These are phyloP conservation scores for Salvia miltiorrhiza DNA, from an alignment of 257 asterid species.

Conservation along the genomic window DNA sequence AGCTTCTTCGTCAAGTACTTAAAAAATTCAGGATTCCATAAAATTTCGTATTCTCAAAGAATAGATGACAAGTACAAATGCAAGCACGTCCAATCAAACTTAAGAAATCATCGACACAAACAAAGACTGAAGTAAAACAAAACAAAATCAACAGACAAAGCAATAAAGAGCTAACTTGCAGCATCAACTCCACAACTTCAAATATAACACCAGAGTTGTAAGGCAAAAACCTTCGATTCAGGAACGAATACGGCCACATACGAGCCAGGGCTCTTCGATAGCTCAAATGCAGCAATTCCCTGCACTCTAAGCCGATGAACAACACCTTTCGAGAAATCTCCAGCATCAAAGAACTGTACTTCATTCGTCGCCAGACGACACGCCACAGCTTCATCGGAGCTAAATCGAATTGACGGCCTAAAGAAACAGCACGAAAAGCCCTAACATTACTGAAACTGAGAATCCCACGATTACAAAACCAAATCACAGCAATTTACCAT, in stretches of 20 bases:
- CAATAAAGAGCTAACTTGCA: not conserved
- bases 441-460: slow-evolving; percentile 12
- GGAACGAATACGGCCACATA: slow-evolving; percentile 86
- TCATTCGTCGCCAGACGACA: slow-evolving; percentile 91
- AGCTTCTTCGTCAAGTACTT: no score
- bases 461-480: slow-evolving; percentile 1
- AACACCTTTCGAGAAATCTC: slow-evolving; percentile 71
- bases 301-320: slow-evolving; percentile 81
- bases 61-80: not conserved
- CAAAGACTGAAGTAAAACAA: not conserved
- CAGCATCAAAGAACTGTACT: slow-evolving; percentile 72
- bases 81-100: not conserved
- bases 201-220: not conserved
- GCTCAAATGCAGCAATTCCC: slow-evolving; percentile 77
- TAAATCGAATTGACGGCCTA: slow-evolving; percentile 79
- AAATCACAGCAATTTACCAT: slow-evolving; percentile 46
- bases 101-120: not conserved
- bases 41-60: not conserved
- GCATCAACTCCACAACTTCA: slow-evolving; percentile 4
- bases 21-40: not conserved
- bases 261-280: slow-evolving; percentile 68
- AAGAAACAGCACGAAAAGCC: not conserved
- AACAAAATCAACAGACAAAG: not conserved
- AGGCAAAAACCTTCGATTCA: slow-evolving; percentile 71
- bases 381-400: slow-evolving; percentile 69